Conservation (phyloP, 75 land plant species). For the Selaginella tamariscina region DNA sequence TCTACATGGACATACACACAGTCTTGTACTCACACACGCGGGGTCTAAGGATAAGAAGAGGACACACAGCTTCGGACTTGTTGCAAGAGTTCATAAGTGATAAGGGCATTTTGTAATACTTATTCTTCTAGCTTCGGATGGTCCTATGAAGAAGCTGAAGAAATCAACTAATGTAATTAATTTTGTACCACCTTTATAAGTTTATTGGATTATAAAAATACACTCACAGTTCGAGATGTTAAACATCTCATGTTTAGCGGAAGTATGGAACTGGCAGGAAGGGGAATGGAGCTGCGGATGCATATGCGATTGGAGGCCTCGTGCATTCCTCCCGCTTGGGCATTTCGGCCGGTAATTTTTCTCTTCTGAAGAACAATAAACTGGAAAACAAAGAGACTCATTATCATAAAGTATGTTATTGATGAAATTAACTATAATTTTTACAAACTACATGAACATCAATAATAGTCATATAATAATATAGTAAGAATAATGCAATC, state of each 20-base stretch:
- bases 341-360: constrained; percentile 6
- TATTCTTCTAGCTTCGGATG: neutral
- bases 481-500: too few relatives aligned
- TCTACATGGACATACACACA: constrained; percentile 1
- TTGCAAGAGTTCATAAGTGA: neutral
- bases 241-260: constrained; percentile 1
- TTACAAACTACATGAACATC: too few relatives aligned
- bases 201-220: too few relatives aligned
- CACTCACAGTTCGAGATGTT: too few relatives aligned
- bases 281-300: constrained; percentile 84
- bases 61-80: neutral
- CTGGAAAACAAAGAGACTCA: too few relatives aligned
- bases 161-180: neutral
- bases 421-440: too few relatives aligned
- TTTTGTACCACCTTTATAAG: too few relatives aligned
- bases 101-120: neutral
- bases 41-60: neutral
- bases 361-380: neutral
- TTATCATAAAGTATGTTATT: too few relatives aligned
- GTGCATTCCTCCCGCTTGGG: constrained; percentile 3
- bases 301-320: constrained; percentile 70
- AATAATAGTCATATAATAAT: too few relatives aligned
- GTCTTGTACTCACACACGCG: neutral
- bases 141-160: neutral
- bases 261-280: constrained; percentile 63